Evolutionary conservation across 2,329 filamentous ascomycete species (phyloP), one percentile per base, ranked within the genome.

Genomic region (Penicillium palitans): DNA sequence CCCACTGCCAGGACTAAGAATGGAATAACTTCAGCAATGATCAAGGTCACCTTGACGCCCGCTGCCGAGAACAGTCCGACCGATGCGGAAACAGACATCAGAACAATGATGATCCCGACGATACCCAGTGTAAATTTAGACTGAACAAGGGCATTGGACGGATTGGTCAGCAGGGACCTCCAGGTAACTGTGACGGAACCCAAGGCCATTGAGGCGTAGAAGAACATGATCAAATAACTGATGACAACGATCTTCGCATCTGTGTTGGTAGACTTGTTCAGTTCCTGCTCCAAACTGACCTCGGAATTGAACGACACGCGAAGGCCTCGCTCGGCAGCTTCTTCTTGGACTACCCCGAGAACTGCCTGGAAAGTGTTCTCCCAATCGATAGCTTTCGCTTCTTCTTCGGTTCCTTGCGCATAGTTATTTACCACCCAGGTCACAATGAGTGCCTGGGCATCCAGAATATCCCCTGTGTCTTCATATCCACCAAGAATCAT

Each of bases 151-250:
- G 91, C 87, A 52, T 91, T 88, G 13, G 90, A 85, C 1, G 93
- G 93, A 70, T 96, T 96, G 52, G 85, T 85, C 49, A 96, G 77
- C 46, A 98, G 79, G 57, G 93, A 90, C 66, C 84, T 85, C 58
- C 93, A 79, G 1, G 88, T 90, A 57, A 96, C 80, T 6, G 90
- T 92, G 0, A 90, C 95, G 1, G 93, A 96, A 0, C 95, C 95
- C 0, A 99, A 82, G 0, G 95, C 93, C 53, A 99, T 78, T 6
- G 93, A 98, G 4, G 93, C 95, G 71, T 99, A 99, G 61, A 99
- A 78, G 76, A 99, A 99, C 95, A 99, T 99, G 79, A 97, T 91
- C 63, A 98, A 83, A 77, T 99, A 99, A 81, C 93, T 98, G 76
- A 99, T 89, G 54, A 93, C 86, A 25, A 99, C 87, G 68, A 99